Base-by-base conservation (phyloP, 192 early-diverging fungal genomes). In the Gamsiella multidivaricata region DNA sequence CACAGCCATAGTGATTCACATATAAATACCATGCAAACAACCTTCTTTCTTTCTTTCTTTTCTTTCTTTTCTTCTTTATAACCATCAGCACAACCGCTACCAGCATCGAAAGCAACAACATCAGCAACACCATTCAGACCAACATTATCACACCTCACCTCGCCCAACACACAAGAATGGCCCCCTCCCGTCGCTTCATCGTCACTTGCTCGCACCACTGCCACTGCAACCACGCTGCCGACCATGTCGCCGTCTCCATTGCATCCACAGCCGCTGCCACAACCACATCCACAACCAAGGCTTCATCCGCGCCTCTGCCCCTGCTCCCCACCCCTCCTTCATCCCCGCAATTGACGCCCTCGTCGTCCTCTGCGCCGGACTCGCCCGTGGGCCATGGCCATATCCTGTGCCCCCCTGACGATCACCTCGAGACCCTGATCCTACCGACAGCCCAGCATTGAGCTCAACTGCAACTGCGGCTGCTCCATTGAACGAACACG, bases 161-260 rank as follows among this genome's bases (percentile, higher is more conserved):
- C 45, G 45, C n/a, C 45, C n/a, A n/a, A n/a, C n/a, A n/a, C 20
- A n/a, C 60, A 42, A 54, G 58, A 70, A 71, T 69, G 67, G 34
- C 69, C 17, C 50, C 67, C 23, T 46, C 69, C 47, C 59, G 60
- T 55, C 69, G 69, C 60, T 71, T 71, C 60, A 71, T 63, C 33
- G 69, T 71, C 32, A 71, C 69, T 29, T 71, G 69, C 69, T 63
- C 69, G 31, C 69, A 71, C 53, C 69, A 71, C 69, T 71, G 69
- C 61, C 69, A 71, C 61, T 57, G 61, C 69, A 37, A 63, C 23
- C 41, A 53, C 42, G 5, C 20, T 37, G 32, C 43, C 34, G 17
- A 33, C 51, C 25, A 34, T 37, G n/a, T 26, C 50, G 49, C 15
- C 28, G 15, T 36, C 17, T 34, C 34, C 53, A 56, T 15, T 4